phyloP scores from a whole-genome alignment of 495 filamentous ascomycete genomes.

The Geoglossum glabrum region DNA sequence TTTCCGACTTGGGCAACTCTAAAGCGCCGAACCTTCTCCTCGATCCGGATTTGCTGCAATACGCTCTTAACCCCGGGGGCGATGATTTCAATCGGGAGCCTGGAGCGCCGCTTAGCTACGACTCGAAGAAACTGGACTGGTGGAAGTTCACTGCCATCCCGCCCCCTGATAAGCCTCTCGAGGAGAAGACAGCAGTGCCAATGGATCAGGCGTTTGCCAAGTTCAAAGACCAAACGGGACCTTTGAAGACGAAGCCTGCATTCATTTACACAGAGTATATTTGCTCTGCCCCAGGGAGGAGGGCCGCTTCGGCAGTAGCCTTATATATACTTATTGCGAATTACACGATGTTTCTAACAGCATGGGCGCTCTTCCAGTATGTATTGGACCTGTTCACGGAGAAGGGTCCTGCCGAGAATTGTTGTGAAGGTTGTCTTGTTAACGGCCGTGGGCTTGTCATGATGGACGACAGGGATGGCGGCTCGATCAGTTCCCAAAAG shows the following conservation, averaged over 20 bases:
- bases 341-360: constrained; percentile 5
- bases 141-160: background rate
- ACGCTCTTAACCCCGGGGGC: constrained; percentile 3
- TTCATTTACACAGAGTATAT: constrained; percentile 8
- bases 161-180: background rate
- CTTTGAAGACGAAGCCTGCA: constrained; percentile 3
- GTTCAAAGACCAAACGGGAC: background rate
- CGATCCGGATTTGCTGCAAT: constrained; percentile 5
- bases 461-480: background rate
- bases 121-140: background rate
- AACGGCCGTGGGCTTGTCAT: background rate
- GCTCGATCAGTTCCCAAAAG: background rate
- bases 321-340: constrained; percentile 6
- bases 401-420: background rate
- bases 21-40: constrained; percentile 6
- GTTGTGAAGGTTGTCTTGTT: constrained; percentile 5
- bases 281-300: constrained; percentile 5
- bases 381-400: background rate
- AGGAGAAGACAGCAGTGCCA: background rate
- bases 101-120: background rate
- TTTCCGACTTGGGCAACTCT: constrained; percentile 7
- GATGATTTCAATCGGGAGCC: constrained; percentile 7
- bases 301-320: background rate
- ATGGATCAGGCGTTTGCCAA: background rate
- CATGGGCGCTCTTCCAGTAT: constrained; percentile 8